Base-by-base conservation (phyloP, 108 stramenopile species). In the Nitzschia putrida region DNA sequence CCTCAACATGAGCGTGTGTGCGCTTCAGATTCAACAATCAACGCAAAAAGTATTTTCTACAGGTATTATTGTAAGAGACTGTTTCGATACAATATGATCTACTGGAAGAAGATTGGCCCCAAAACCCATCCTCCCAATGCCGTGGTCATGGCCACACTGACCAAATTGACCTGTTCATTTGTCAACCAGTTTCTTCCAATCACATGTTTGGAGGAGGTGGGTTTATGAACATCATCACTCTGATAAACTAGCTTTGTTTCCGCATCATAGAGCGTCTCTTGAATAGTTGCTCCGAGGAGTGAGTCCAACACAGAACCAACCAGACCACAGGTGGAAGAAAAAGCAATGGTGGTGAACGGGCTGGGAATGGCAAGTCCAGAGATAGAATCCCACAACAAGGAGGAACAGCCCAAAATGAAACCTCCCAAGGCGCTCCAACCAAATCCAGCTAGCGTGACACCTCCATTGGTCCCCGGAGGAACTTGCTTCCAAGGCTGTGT, bases 401-500 rank as follows among this genome's bases (percentile, higher is more conserved):
- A 73, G 51, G 81, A 84, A 50, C 83, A 8, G 9, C 87, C 93
- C 69, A 91, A 83, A 3, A 92, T 40, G 24, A 68, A 42, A 1
- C 93, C 93, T 23, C 93, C 93, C 14, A 84, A 24, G 3, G 64
- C 61, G 66, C 85, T 87, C 73, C 80, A 89, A 7, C 78, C 64
- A 13, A 74, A 80, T 22, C 93, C 93, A 9, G 42, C 57, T 1
- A 69, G 10, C 7, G 89, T 90, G 18, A 92, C 66, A 0, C 93
- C 93, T 2, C 93, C 93, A 79, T 95, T 95, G 4, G 90, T 90
- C 4, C 93, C 90, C 14, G 85, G 71, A 6, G 93, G 90, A 2
- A 92, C 93, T 9, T 21, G 39, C 51, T 61, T 66, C 73, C 79
- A 89, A 11, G 83, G 77, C 29, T 75, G 52, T n/a, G 86, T 91